Evolutionary conservation across 768 basidiomycete genomes (phyloP).

Genomic region (Mycena sanguinolenta): DNA sequence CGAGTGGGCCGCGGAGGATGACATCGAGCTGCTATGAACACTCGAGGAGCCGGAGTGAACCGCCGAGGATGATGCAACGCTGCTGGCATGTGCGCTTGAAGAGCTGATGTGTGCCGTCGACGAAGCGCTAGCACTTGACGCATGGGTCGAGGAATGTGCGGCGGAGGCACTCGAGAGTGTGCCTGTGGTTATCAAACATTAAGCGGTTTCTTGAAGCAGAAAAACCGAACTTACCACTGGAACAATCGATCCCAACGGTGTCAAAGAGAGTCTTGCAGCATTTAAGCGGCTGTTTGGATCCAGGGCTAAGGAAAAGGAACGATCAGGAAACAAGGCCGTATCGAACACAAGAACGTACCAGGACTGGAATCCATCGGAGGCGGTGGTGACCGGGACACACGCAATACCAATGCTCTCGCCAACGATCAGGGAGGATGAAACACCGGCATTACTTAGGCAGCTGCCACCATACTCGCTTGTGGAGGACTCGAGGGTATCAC

Average conservation of each 20-base stretch:
- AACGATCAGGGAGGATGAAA: too few species aligned
- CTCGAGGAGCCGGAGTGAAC: background rate
- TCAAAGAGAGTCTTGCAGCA: conserved; percentile 6
- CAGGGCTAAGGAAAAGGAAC: background rate
- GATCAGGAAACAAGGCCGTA: background rate
- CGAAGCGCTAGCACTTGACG: background rate
- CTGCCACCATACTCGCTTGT: too few species aligned
- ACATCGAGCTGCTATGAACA: background rate
- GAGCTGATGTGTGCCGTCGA: conserved; percentile 1
- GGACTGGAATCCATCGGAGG: background rate
- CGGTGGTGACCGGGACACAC: too few species aligned
- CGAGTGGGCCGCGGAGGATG: background rate
- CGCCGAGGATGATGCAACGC: background rate
- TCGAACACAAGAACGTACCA: background rate
- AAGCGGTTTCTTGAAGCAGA: background rate
- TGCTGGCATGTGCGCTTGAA: conserved; percentile 10
- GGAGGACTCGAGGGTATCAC: too few species aligned
- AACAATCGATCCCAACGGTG: background rate
- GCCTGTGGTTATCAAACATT: background rate
- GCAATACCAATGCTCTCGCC: too few species aligned
- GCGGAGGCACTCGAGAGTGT: background rate
- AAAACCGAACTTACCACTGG: background rate
- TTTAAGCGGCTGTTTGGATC: background rate
- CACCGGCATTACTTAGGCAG: too few species aligned
- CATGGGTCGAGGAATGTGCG: background rate